These are phyloP conservation scores for Lithocarpus polystachyus DNA, from an alignment of 306 rosid species.

Conservation along the genomic window DNA sequence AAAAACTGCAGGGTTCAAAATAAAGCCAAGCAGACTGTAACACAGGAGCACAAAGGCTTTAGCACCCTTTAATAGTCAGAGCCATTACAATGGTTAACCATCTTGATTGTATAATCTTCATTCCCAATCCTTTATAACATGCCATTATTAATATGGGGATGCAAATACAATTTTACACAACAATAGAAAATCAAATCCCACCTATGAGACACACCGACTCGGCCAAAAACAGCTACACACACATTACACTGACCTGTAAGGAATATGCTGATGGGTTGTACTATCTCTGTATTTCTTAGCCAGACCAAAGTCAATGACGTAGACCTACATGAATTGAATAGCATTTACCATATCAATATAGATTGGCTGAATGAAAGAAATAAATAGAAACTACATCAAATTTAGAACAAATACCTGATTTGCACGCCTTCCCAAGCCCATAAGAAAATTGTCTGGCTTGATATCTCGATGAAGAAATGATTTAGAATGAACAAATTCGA, in stretches of 20 bases:
- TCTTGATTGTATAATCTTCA: neutral
- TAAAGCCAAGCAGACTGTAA: neutral
- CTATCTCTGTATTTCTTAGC: slow-evolving; percentile 95
- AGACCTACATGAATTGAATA: slow-evolving; percentile 42
- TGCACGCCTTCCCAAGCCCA: slow-evolving; percentile 98
- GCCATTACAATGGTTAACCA: neutral
- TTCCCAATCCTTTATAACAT: neutral
- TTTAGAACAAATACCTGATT: slow-evolving; percentile 57
- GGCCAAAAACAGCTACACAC: slow-evolving; percentile 2
- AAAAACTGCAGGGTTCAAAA: neutral
- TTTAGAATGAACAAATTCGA: slow-evolving; percentile 84
- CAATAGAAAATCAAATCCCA: neutral
- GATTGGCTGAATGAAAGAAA: neutral
- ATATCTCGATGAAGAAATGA: slow-evolving; percentile 96
- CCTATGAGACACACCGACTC: slow-evolving; percentile 11
- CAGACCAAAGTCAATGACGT: slow-evolving; percentile 89
- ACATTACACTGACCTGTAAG: slow-evolving; percentile 70
- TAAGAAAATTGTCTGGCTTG: slow-evolving; percentile 94
- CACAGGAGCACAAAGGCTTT: neutral
- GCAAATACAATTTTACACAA: neutral
- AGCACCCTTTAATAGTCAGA: too few species aligned
- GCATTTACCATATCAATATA: slow-evolving; percentile 18
- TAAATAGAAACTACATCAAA: neutral
- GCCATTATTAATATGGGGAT: neutral
- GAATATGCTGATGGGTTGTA: slow-evolving; percentile 92